Conservation (phyloP, 2,329 filamentous ascomycete genomes). For the Aspergillus piperis region DNA sequence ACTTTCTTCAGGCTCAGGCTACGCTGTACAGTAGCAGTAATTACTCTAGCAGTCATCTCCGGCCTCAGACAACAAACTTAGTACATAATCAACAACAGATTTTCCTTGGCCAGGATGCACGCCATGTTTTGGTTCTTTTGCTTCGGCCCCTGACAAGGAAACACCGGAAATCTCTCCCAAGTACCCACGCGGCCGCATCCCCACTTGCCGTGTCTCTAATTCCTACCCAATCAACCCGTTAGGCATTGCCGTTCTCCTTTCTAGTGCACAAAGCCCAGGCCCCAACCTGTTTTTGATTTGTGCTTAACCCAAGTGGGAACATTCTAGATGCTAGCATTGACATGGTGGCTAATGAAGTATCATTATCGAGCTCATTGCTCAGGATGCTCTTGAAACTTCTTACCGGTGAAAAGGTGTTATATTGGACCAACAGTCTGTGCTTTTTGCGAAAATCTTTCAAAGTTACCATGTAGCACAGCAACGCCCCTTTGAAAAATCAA, state of each 20-base stretch:
- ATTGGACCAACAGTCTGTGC: too few species aligned
- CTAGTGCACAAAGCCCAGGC: neutral
- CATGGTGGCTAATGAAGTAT: too few species aligned
- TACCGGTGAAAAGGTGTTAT: neutral
- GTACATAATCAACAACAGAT: too few species aligned
- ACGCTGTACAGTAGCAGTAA: too few species aligned
- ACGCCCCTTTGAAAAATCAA: too few species aligned
- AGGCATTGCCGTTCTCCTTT: neutral
- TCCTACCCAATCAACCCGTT: neutral
- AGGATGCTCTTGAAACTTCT: neutral
- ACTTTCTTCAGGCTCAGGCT: too few species aligned
- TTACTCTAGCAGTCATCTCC: too few species aligned
- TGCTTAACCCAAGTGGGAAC: neutral
- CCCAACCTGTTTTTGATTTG: neutral
- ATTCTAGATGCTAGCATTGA: neutral
- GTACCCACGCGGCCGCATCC: neutral
- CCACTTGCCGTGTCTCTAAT: neutral
- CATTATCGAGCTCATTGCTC: neutral
- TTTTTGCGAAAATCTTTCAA: neutral
- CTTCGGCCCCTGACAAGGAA: neutral
- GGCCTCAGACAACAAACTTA: too few species aligned
- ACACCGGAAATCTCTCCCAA: neutral
- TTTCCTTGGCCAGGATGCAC: too few species aligned
- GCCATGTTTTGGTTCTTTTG: too few species aligned
- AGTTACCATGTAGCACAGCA: neutral